phyloP scores from a whole-genome alignment of 345 rosid genomes.

The Aquilaria malaccensis region DNA sequence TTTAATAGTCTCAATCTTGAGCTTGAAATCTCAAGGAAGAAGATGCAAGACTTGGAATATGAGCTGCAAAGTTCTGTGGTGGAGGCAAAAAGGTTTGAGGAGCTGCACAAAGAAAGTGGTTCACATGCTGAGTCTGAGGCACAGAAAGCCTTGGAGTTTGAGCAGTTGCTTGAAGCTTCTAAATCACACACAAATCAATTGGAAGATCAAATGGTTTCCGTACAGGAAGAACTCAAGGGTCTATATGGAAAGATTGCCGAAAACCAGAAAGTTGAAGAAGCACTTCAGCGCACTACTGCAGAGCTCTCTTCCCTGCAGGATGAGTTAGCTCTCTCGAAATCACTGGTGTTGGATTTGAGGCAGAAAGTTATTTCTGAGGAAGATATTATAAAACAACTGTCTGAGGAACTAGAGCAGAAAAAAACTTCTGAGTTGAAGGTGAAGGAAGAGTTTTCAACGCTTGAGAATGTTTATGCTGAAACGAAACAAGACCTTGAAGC shows the following conservation, averaged over 20 bases:
- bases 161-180: slow-evolving; percentile 57
- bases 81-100: slow-evolving; percentile 75
- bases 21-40: slow-evolving; percentile 56
- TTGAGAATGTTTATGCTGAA: slow-evolving; percentile 37
- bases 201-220: slow-evolving; percentile 53
- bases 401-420: slow-evolving; percentile 52
- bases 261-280: slow-evolving; percentile 61
- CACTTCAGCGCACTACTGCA: slow-evolving; percentile 46
- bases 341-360: slow-evolving; percentile 48
- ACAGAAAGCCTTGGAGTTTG: slow-evolving; percentile 70
- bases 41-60: slow-evolving; percentile 54
- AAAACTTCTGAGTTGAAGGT: slow-evolving; percentile 59
- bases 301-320: slow-evolving; percentile 64
- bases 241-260: slow-evolving; percentile 57
- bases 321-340: slow-evolving; percentile 54
- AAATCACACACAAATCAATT: slow-evolving; percentile 45
- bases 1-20: slow-evolving; percentile 58
- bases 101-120: slow-evolving; percentile 68
- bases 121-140: slow-evolving; percentile 73
- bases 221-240: slow-evolving; percentile 67
- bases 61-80: slow-evolving; percentile 47
- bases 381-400: slow-evolving; percentile 40
- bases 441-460: slow-evolving; percentile 49
- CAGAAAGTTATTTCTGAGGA: slow-evolving; percentile 62
- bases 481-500: slow-evolving; percentile 50